Conservation (phyloP, 1,284 basidiomycete species). For the Pseudozyma thailandica region DNA sequence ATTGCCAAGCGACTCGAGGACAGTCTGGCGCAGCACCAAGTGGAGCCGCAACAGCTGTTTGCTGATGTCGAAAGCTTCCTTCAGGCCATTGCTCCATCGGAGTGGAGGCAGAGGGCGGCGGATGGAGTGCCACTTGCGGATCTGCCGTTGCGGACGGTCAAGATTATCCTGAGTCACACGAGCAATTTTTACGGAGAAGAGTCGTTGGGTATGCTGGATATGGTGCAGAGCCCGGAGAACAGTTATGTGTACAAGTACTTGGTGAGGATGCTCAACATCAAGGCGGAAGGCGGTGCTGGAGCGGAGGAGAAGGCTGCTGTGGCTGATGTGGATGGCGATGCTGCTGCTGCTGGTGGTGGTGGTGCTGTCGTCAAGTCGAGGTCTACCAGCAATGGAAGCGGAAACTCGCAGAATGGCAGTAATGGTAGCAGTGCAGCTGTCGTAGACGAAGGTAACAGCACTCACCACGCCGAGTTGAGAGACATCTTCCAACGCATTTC, state of each 20-base stretch:
- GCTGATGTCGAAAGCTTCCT: conserved; percentile 95
- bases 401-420: conserved; percentile 71
- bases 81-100: conserved; percentile 90
- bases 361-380: conserved; percentile 5
- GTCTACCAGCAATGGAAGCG: conserved; percentile 16
- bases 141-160: conserved; percentile 95
- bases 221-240: conserved; percentile 59
- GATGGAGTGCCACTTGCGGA: conserved; percentile 93
- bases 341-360: conserved; percentile 78
- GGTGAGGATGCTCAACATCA: conserved; percentile 58
- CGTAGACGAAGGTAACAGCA: conserved; percentile 72
- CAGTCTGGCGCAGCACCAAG: conserved; percentile 80
- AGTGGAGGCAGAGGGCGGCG: conserved; percentile 90
- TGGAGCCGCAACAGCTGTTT: conserved; percentile 88
- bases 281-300: conserved; percentile 23
- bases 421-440: too few species aligned
- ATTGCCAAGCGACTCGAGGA: conserved; percentile 92
- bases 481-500: conserved; percentile 89
- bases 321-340: conserved; percentile 70
- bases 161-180: conserved; percentile 72
- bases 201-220: conserved; percentile 57
- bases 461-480: conserved; percentile 79
- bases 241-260: conserved; percentile 64
- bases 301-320: conserved; percentile 36
- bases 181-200: conserved; percentile 57